Evolutionary conservation across 306 rosid genomes (phyloP).

Genomic region (Vachellia collinsii): DNA sequence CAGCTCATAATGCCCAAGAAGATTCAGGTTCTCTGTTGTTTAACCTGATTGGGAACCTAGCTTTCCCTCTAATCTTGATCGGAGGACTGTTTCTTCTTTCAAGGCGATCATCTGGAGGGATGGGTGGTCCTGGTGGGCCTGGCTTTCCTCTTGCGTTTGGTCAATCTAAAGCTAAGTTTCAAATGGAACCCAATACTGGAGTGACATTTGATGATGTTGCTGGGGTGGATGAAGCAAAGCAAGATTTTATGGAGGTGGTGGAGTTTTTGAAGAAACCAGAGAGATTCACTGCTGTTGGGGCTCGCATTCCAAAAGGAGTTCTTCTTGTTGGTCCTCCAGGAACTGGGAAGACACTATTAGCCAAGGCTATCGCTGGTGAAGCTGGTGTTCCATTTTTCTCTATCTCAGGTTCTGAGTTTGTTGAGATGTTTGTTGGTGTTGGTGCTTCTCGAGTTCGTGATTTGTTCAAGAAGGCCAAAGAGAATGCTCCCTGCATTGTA

Average conservation of each 20-base stretch:
- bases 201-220: constrained; percentile 99
- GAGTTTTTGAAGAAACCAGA: constrained; percentile 97
- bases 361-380: constrained; percentile 98
- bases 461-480: constrained; percentile 98
- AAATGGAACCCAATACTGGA: constrained; percentile 98
- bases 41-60: constrained; percentile 90
- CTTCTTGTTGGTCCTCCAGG: constrained; percentile 99
- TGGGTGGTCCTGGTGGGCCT: constrained; percentile 97
- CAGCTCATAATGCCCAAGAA: constrained; percentile 98
- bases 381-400: constrained; percentile 99
- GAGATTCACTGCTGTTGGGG: constrained; percentile 97
- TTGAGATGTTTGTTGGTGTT: constrained; percentile 99
- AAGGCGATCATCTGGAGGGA: constrained; percentile 93
- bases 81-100: constrained; percentile 95
- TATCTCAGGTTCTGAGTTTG: constrained; percentile 97
- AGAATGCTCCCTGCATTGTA: constrained; percentile 98
- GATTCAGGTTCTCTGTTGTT: constrained; percentile 84
- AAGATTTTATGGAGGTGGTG: constrained; percentile 97
- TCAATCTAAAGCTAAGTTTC: constrained; percentile 96
- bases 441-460: constrained; percentile 99
- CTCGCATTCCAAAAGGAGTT: constrained; percentile 98
- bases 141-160: constrained; percentile 90
- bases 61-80: constrained; percentile 85
- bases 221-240: constrained; percentile 99
- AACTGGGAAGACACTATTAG: constrained; percentile 94